Evolutionary conservation across 352 stramenopile species (phyloP).

Genomic region (Phytophthora boehmeriae): DNA sequence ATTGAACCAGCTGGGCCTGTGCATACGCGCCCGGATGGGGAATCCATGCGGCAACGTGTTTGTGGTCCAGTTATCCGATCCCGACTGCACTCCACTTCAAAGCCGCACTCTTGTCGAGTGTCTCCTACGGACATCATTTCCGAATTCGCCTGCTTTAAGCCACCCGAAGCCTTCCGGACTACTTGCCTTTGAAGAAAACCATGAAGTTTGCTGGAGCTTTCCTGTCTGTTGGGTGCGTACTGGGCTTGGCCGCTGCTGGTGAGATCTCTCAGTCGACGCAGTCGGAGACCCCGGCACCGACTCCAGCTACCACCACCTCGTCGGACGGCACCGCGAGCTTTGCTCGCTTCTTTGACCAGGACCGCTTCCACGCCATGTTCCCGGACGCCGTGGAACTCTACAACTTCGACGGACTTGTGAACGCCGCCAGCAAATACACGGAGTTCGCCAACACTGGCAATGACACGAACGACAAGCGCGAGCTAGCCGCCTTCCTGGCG

Average conservation of each 20-base stretch:
- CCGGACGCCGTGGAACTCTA: slow-evolving; percentile 47
- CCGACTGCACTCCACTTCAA: slow-evolving; percentile 20
- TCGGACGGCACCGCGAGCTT: slow-evolving; percentile 20
- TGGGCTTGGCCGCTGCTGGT: slow-evolving; percentile 19
- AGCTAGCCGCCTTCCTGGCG: slow-evolving; percentile 51
- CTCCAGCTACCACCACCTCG: not conserved
- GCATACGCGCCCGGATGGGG: slow-evolving; percentile 23
- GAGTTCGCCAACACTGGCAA: slow-evolving; percentile 52
- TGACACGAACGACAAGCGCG: slow-evolving; percentile 40
- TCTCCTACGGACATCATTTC: slow-evolving; percentile 21
- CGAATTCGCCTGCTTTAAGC: slow-evolving; percentile 12
- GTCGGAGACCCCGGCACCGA: slow-evolving; percentile 10
- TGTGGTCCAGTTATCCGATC: slow-evolving; percentile 24
- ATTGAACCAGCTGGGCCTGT: not conserved
- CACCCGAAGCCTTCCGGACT: not conserved
- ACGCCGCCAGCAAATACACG: slow-evolving; percentile 44
- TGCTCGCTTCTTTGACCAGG: slow-evolving; percentile 43
- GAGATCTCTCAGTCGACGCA: slow-evolving; percentile 19
- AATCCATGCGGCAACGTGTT: slow-evolving; percentile 2
- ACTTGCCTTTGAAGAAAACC: slow-evolving; percentile 2
- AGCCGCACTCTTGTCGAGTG: not conserved
- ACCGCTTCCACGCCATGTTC: slow-evolving; percentile 39
- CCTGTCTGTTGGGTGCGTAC: slow-evolving; percentile 14
- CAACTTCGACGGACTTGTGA: slow-evolving; percentile 47
- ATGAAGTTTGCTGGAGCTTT: slow-evolving; percentile 26